phyloP scores from a whole-genome alignment of 192 early-diverging fungal species.

The Linnemannia exigua region DNA sequence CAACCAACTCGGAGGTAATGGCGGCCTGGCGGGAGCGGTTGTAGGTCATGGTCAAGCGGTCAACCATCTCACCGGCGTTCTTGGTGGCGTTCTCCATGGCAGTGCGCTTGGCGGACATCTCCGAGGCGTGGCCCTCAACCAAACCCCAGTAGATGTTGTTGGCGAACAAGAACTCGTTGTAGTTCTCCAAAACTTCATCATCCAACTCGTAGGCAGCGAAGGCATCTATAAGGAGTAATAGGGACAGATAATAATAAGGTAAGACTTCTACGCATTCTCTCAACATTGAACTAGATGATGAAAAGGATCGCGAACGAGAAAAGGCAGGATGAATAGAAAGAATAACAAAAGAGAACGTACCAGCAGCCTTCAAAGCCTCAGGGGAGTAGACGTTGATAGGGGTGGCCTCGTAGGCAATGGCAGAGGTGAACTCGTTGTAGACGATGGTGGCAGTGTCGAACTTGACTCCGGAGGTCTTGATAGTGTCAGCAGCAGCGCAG shows the following conservation, averaged over 20 bases:
- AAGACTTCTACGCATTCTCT: too few relatives aligned
- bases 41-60: slow-evolving; percentile 95
- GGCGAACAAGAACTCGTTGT: slow-evolving; percentile 94
- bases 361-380: slow-evolving; percentile 79
- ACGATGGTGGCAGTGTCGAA: slow-evolving; percentile 84
- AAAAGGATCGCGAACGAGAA: too few relatives aligned
- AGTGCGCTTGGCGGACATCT: slow-evolving; percentile 95
- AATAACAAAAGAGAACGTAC: slow-evolving; percentile 51
- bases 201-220: slow-evolving; percentile 94
- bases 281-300: too few relatives aligned
- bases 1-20: slow-evolving; percentile 98
- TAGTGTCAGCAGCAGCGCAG: slow-evolving; percentile 82
- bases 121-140: slow-evolving; percentile 95
- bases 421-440: slow-evolving; percentile 96
- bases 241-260: too few relatives aligned
- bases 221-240: slow-evolving; percentile 59
- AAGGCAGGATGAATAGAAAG: not conserved
- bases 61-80: slow-evolving; percentile 99
- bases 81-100: slow-evolving; percentile 99
- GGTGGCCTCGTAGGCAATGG: slow-evolving; percentile 92
- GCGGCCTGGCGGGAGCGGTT: slow-evolving; percentile 98
- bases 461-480: slow-evolving; percentile 72
- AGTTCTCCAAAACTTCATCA: slow-evolving; percentile 88
- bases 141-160: slow-evolving; percentile 97
- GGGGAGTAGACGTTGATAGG: slow-evolving; percentile 75